Conservation (phyloP, 495 filamentous ascomycete genomes). For the Halenospora varia region DNA sequence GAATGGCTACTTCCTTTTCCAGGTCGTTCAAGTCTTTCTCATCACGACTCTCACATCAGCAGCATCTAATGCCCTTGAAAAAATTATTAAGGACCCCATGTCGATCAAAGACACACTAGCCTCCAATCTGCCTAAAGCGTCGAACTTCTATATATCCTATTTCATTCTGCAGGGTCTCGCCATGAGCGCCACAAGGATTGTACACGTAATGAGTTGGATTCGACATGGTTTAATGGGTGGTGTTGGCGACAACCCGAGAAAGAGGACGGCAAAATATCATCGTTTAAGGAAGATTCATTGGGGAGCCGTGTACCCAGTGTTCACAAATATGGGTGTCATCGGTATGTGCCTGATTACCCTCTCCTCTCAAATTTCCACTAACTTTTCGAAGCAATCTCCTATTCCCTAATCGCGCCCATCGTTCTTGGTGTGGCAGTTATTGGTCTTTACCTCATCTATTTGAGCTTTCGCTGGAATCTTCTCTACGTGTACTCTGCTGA, state of each 20-base stretch:
- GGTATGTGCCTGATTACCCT: conserved; percentile 43
- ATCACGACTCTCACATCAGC: conserved; percentile 78
- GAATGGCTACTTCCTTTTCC: conserved; percentile 90
- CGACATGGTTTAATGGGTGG: conserved; percentile 71
- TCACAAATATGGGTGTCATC: conserved; percentile 82
- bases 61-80: conserved; percentile 58
- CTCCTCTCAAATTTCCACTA: background rate
- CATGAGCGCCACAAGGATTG: conserved; percentile 67
- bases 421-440: conserved; percentile 82
- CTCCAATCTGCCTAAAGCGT: conserved; percentile 72
- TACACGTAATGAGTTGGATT: conserved; percentile 73
- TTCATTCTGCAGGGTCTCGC: conserved; percentile 92
- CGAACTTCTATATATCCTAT: conserved; percentile 94
- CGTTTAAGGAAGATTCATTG: conserved; percentile 62
- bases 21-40: conserved; percentile 92
- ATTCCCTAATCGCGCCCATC: conserved; percentile 86
- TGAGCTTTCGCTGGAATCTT: conserved; percentile 91
- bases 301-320: conserved; percentile 85
- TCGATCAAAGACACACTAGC: conserved; percentile 63
- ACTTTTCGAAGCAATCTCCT: conserved; percentile 61
- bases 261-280: conserved; percentile 54
- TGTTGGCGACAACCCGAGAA: conserved; percentile 46
- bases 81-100: conserved; percentile 62
- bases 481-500: conserved; percentile 80
- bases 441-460: conserved; percentile 80